Evolutionary conservation across 345 rosid genomes (phyloP).

Genomic region (Salix dunnii): DNA sequence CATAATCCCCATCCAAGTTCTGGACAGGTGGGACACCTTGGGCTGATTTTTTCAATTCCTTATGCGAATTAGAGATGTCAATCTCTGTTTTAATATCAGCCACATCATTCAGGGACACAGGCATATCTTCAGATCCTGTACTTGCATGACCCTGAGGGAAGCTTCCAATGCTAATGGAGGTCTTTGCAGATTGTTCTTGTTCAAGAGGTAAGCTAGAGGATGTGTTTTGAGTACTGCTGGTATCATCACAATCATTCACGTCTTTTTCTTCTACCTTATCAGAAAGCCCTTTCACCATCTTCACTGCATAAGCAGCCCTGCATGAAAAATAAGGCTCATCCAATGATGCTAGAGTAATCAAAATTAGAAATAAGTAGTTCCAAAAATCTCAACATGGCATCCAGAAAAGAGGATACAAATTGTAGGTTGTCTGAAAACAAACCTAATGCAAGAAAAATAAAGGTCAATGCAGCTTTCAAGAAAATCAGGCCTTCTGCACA

Average conservation of each 20-base stretch:
- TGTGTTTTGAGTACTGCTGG: constrained; percentile 69
- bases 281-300: constrained; percentile 76
- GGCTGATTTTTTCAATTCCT: constrained; percentile 46
- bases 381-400: background rate
- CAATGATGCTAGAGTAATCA: background rate
- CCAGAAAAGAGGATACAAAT: constrained; percentile 11
- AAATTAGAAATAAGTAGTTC: background rate
- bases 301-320: constrained; percentile 92
- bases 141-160: constrained; percentile 82
- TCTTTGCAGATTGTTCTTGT: constrained; percentile 70
- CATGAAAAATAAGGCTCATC: constrained; percentile 11
- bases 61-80: constrained; percentile 35
- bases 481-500: constrained; percentile 86
- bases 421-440: constrained; percentile 32
- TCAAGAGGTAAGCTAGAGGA: constrained; percentile 84
- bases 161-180: constrained; percentile 88
- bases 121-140: constrained; percentile 76
- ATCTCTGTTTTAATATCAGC: constrained; percentile 48
- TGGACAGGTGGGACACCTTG: constrained; percentile 46
- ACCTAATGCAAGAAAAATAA: constrained; percentile 96
- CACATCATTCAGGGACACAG: constrained; percentile 37
- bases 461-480: constrained; percentile 91
- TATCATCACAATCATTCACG: constrained; percentile 72
- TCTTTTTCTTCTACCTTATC: constrained; percentile 72
- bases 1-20: constrained; percentile 42